Evolutionary conservation across 2,329 filamentous ascomycete genomes (phyloP).

Genomic region (Cladosporium phlei): DNA sequence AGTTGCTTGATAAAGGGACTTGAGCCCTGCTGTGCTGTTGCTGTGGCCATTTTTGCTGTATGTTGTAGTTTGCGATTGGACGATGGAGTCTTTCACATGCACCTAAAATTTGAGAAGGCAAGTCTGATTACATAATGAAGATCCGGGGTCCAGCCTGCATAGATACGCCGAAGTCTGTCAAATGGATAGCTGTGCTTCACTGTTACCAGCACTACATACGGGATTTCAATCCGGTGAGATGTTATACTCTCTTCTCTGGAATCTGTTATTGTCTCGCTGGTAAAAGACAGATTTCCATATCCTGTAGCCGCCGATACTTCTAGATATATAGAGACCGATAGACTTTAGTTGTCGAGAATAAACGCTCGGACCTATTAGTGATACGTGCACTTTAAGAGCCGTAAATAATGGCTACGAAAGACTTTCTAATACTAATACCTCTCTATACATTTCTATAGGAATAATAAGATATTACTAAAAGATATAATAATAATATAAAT

Average conservation of each 20-base stretch:
- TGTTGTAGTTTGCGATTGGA: constrained; percentile 1
- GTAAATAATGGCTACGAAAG: not conserved
- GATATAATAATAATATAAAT: not conserved
- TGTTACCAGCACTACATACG: too few relatives aligned
- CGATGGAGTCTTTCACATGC: constrained; percentile 3
- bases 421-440: not conserved
- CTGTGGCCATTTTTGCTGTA: constrained; percentile 4
- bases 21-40: constrained; percentile 12
- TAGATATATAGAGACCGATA: too few relatives aligned
- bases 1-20: constrained; percentile 74
- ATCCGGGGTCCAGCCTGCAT: not conserved
- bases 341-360: not conserved
- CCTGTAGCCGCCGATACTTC: too few relatives aligned
- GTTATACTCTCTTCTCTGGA: too few relatives aligned
- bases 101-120: too few relatives aligned
- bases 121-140: constrained; percentile 7
- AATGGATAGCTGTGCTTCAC: too few relatives aligned
- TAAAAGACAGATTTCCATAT: too few relatives aligned
- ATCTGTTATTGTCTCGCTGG: too few relatives aligned
- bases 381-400: not conserved
- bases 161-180: too few relatives aligned
- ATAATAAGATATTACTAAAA: not conserved
- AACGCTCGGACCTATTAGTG: not conserved
- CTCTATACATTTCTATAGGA: too few relatives aligned
- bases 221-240: too few relatives aligned